Conservation (phyloP, 2,329 filamentous ascomycete genomes). For the Akanthomyces uredinophilus region DNA sequence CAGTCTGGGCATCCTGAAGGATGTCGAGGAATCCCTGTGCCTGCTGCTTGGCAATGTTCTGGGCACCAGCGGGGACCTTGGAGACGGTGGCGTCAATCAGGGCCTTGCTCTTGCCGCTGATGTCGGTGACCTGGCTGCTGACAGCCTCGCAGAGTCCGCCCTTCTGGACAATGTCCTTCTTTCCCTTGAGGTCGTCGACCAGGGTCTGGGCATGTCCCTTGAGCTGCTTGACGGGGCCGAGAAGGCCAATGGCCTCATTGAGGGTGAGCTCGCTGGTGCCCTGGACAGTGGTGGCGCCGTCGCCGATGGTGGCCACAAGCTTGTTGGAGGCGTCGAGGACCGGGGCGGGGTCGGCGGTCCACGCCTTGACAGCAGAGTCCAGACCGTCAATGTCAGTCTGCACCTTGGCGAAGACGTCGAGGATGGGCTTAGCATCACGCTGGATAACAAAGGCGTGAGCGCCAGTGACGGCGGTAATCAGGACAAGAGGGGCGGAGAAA, state of each 20-base stretch:
- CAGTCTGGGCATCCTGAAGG: not conserved
- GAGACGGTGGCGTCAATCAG: constrained; percentile 4
- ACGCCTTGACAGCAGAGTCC: constrained; percentile 19
- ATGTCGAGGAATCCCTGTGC: constrained; percentile 1
- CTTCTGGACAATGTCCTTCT: not conserved
- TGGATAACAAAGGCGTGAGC: not conserved
- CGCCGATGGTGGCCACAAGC: constrained; percentile 16
- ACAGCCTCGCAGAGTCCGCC: not conserved
- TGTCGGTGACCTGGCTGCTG: not conserved
- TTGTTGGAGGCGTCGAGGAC: constrained; percentile 15
- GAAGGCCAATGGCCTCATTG: constrained; percentile 18
- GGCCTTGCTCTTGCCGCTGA: not conserved
- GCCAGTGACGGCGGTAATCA: not conserved
- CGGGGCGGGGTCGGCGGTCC: constrained; percentile 17
- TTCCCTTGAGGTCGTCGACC: constrained; percentile 18
- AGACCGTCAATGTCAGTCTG: constrained; percentile 16
- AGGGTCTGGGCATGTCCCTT: constrained; percentile 12
- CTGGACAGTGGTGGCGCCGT: constrained; percentile 16
- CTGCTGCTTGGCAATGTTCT: constrained; percentile 1
- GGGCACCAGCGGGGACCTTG: constrained; percentile 3
- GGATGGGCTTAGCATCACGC: not conserved
- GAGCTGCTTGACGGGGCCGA: constrained; percentile 19
- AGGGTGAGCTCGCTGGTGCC: constrained; percentile 18
- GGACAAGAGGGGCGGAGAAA: not conserved
- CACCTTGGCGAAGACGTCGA: constrained; percentile 17